Conservation (phyloP, 1,284 basidiomycete genomes). For the Austroboletus niveus region DNA sequence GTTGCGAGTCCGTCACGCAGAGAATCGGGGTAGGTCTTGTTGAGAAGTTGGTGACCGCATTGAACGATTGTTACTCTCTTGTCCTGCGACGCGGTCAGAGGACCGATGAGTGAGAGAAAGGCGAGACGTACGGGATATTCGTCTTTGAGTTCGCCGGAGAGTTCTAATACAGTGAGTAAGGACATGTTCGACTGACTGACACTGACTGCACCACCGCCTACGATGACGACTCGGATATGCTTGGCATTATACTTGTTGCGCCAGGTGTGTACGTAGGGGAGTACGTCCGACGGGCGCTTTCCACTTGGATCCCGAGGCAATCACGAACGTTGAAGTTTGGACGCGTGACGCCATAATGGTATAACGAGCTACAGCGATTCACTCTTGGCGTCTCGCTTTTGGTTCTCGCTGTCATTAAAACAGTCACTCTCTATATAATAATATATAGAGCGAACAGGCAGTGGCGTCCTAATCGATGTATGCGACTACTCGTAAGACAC, state of each 20-base stretch:
- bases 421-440: too few relatives aligned
- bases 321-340: too few relatives aligned
- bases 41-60: conserved; percentile 49
- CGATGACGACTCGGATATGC: conserved; percentile 53
- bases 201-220: conserved; percentile 64
- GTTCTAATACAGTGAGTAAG: conserved; percentile 37
- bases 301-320: conserved; percentile 60
- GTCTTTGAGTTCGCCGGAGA: conserved; percentile 59
- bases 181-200: conserved; percentile 42
- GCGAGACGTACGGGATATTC: conserved; percentile 42
- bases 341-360: too few relatives aligned
- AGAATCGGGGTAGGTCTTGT: conserved; percentile 53
- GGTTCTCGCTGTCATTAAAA: too few relatives aligned
- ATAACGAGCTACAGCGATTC: too few relatives aligned
- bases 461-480: too few relatives aligned
- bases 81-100: conserved; percentile 33
- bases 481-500: too few relatives aligned
- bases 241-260: conserved; percentile 46
- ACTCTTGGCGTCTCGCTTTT: too few relatives aligned
- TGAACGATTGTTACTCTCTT: conserved; percentile 69
- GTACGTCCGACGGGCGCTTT: conserved; percentile 44
- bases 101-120: neutral
- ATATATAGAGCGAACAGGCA: too few relatives aligned
- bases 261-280: conserved; percentile 42
- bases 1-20: conserved; percentile 50